Percentiles rank a stretch among this genome's conserved stretches.
Evolutionary conservation across 2,329 filamentous ascomycete genomes (phyloP).

Genomic region (Aureobasidium sp.): DNA sequence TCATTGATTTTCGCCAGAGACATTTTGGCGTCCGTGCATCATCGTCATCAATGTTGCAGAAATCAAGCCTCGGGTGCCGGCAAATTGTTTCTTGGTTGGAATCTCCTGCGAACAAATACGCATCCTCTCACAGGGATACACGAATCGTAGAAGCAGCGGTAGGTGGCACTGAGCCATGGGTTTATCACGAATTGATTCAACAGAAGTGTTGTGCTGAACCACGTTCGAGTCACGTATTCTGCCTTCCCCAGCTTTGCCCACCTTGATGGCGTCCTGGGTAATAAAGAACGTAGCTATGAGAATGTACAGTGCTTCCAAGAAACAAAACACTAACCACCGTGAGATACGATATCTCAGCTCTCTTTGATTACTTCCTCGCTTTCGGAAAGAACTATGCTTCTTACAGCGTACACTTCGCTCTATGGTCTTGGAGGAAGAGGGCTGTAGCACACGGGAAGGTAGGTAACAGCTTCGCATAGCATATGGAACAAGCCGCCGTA

Average conservation of each 20-base stretch:
- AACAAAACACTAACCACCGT: too few relatives aligned
- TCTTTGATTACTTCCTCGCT: too few relatives aligned
- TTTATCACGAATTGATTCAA: neutral
- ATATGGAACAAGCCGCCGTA: neutral
- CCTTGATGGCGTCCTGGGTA: neutral
- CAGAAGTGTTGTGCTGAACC: neutral
- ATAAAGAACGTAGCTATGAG: too few relatives aligned
- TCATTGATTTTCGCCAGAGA: neutral
- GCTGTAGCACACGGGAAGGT: neutral
- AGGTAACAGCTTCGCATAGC: neutral
- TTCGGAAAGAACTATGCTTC: too few relatives aligned
- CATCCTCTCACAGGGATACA: neutral
- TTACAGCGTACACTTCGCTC: too few relatives aligned
- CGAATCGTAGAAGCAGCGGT: neutral
- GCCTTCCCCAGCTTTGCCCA: neutral
- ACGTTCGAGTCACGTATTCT: neutral
- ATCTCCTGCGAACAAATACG: neutral
- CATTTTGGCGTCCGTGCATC: neutral
- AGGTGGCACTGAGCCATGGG: too few relatives aligned
- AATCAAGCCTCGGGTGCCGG: neutral
- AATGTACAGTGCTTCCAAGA: too few relatives aligned
- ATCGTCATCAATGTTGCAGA: neutral
- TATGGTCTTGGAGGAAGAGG: too few relatives aligned
- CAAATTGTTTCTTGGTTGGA: neutral
- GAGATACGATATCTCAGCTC: too few relatives aligned